Percentiles rank a stretch among this genome's conserved stretches.
These are phyloP conservation scores for Trypanosoma melophagium DNA, from an alignment of 208 protist genomes.

Conservation along the genomic window DNA sequence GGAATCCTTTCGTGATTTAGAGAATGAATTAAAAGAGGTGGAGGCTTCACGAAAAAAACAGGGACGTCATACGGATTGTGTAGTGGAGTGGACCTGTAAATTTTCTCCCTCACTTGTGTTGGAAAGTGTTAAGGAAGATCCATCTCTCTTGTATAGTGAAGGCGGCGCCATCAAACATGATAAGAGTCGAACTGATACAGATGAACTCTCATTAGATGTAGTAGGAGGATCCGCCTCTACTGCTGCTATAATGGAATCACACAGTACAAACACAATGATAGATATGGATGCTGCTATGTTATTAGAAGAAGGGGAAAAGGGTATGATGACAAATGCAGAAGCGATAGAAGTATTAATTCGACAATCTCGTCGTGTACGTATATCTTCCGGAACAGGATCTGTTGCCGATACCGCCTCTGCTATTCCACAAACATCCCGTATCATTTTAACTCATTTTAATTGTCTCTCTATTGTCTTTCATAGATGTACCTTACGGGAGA, in stretches of 20 bases:
- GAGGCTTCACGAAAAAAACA: constrained; percentile 5
- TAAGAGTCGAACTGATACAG: background rate
- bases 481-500: constrained; percentile 39
- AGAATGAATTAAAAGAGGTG: constrained; percentile 16
- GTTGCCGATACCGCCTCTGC: constrained; percentile 6
- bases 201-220: background rate
- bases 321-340: background rate
- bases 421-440: constrained; percentile 14
- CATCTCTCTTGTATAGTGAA: background rate
- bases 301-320: constrained; percentile 17
- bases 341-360: constrained; percentile 10
- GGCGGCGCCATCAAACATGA: background rate
- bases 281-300: constrained; percentile 28
- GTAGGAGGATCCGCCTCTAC: background rate
- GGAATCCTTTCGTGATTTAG: constrained; percentile 35
- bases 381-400: background rate
- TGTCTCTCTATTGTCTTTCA: constrained; percentile 36
- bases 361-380: constrained; percentile 15
- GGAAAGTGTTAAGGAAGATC: constrained; percentile 17
- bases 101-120: background rate
- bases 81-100: constrained; percentile 27
- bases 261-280: background rate
- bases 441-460: constrained; percentile 28
- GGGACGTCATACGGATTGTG: constrained; percentile 17
- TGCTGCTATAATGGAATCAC: background rate